Base-by-base conservation (phyloP, 1,284 basidiomycete species). In the Pisolithus thermaeus region DNA sequence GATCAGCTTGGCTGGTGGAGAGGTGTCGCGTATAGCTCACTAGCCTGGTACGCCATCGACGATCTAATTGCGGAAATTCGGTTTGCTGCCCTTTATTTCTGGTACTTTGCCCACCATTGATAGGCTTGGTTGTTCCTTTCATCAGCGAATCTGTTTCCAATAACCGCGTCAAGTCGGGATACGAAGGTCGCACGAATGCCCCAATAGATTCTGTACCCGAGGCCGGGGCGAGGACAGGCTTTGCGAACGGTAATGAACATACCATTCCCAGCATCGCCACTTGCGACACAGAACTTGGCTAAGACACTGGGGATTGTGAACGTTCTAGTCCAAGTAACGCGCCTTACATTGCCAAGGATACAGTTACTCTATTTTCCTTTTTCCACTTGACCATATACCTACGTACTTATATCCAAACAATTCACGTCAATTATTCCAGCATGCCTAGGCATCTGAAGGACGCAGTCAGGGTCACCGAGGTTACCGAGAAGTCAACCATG, bases 11-110 rank as follows among this genome's bases (percentile, higher is more conserved):
- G 84, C 47, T 90, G 84, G 86, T 85, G 80, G 78, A 73, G 86
- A 61, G 73, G 75, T 35, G 67, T 87, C 32, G 83, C 81, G 7
- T 89, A 82, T 64, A 75, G 80, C 16, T 72, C 81, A 7, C 52
- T 88, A 40, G 84, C 82, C 2, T 88, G 86, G 85, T 88, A 88
- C 63, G 70, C 77, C 46, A 78, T 88, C 47, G 84, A 88, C 55
- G 84, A 88, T 65, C 72, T 89, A 51, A 85, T 89, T 62, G 86
- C 86, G 36, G 86, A 88, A 64, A 89, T 88, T 61, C 74, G 87
- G 87, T 87, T 58, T 46, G 78, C 67, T 32, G 52, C 36, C 38
- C 48, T 49, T 46, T 25, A 47, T 36, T 50, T 20, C 38, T 36
- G 18, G 12, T 37, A 41, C 32, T 27, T 32, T 42, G 40, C 38